A percentile compares a stretch with the other conserved stretches of the same genome.
phyloP scores from a whole-genome alignment of 2,329 filamentous ascomycete genomes.

The Neofusicoccum umdonicola region DNA sequence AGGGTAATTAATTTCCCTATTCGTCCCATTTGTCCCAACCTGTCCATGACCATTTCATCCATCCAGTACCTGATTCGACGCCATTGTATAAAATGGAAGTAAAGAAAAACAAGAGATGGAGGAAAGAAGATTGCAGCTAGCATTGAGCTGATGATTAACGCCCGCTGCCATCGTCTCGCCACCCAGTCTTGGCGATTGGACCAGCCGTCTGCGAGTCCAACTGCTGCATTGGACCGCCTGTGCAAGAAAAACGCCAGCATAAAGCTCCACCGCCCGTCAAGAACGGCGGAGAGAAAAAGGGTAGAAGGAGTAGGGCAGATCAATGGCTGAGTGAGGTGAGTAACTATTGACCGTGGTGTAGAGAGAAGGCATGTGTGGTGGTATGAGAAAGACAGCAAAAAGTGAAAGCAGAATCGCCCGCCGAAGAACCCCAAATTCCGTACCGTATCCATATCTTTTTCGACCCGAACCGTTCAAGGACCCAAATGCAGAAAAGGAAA shows the following conservation, averaged over 20 bases:
- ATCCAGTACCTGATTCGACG: neutral
- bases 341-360: neutral
- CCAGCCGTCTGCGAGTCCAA: no score
- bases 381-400: neutral
- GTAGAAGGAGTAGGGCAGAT: neutral
- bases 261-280: no score
- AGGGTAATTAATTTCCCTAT: neutral
- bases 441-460: neutral
- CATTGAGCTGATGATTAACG: neutral
- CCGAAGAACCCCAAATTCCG: neutral
- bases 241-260: no score
- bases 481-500: neutral
- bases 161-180: no score
- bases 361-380: neutral
- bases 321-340: neutral
- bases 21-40: neutral
- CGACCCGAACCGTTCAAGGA: neutral
- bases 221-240: no score
- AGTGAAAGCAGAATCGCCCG: neutral
- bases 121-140: neutral
- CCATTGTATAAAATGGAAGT: neutral
- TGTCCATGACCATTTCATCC: neutral
- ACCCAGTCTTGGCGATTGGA: no score
- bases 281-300: neutral
- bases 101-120: neutral